phyloP scores from a whole-genome alignment of 202 grass and related monocot genomes.

The Carex arenaria region DNA sequence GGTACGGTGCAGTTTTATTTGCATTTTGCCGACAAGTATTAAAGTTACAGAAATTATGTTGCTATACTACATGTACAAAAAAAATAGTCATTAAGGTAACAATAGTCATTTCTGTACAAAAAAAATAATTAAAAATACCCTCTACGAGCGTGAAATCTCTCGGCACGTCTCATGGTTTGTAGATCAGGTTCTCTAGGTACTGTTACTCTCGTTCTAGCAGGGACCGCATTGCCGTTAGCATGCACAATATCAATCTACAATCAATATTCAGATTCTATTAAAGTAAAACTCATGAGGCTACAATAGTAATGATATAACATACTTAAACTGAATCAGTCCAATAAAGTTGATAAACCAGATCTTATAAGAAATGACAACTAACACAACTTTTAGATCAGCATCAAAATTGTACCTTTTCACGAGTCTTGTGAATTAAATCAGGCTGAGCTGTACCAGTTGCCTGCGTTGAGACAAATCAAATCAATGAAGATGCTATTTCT shows the following conservation, averaged over 20 bases:
- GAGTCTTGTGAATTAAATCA: slow-evolving; percentile 75
- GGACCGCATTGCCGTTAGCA: slow-evolving; percentile 25
- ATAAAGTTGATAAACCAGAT: slow-evolving; percentile 5
- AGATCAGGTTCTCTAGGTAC: slow-evolving; percentile 82
- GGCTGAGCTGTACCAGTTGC: slow-evolving; percentile 27
- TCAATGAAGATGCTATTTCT: neutral
- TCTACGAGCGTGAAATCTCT: slow-evolving; percentile 63
- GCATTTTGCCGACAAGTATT: neutral
- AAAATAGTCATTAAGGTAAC: slow-evolving; percentile 27
- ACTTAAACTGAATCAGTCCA: slow-evolving; percentile 3
- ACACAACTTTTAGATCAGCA: neutral
- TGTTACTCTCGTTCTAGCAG: slow-evolving; percentile 58
- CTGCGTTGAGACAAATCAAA: slow-evolving; percentile 39
- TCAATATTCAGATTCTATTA: neutral
- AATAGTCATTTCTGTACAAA: slow-evolving; percentile 3
- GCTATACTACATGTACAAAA: neutral
- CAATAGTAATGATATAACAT: neutral
- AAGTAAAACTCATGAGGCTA: slow-evolving; percentile 4
- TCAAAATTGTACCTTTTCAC: slow-evolving; percentile 59
- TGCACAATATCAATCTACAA: slow-evolving; percentile 9
- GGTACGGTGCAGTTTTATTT: neutral
- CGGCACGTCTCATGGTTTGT: slow-evolving; percentile 73
- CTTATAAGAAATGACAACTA: neutral
- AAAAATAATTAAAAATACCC: slow-evolving; percentile 41
- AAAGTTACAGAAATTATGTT: neutral